These are phyloP conservation scores for Euphorbia schlechtendalii DNA, from an alignment of 441 rosid genomes.

Conservation along the genomic window DNA sequence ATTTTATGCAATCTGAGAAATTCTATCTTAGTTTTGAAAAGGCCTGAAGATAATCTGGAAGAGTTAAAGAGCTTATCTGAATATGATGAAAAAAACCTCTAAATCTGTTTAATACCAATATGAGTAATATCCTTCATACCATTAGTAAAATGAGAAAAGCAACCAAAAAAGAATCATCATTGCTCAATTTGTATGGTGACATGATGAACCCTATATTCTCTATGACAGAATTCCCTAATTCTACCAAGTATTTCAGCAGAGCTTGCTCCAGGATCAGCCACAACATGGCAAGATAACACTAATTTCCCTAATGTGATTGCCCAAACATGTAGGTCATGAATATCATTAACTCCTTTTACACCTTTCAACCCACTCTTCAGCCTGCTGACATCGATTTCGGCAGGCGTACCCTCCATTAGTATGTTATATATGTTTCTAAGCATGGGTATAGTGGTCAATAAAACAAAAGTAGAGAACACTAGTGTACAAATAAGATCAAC, in stretches of 20 bases:
- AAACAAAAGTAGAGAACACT: slow-evolving; percentile 45
- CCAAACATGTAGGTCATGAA: slow-evolving; percentile 81
- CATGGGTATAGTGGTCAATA: slow-evolving; percentile 52
- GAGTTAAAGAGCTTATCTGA: slow-evolving; percentile 1
- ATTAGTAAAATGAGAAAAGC: neutral
- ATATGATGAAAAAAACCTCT: slow-evolving; percentile 3
- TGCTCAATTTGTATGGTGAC: slow-evolving; percentile 71
- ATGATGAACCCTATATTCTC: slow-evolving; percentile 44
- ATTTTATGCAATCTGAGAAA: neutral
- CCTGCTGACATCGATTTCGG: slow-evolving; percentile 32
- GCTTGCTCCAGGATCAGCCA: slow-evolving; percentile 42
- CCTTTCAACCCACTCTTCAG: slow-evolving; percentile 40
- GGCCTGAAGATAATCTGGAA: too few relatives aligned
- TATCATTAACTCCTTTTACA: slow-evolving; percentile 44
- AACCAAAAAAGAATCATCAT: neutral
- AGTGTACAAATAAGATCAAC: slow-evolving; percentile 68
- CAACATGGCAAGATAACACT: slow-evolving; percentile 59
- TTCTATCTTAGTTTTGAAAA: neutral
- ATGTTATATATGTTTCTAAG: slow-evolving; percentile 44
- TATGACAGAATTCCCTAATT: slow-evolving; percentile 51
- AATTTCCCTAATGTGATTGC: slow-evolving; percentile 52
- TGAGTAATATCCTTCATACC: neutral
- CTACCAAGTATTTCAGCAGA: slow-evolving; percentile 34
- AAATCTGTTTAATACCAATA: neutral
- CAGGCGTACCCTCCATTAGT: slow-evolving; percentile 56